Percentiles rank a stretch among this genome's conserved stretches.
Evolutionary conservation across 805 yeast genomes (phyloP).

Genomic region (Wickerhamiella azymoides): DNA sequence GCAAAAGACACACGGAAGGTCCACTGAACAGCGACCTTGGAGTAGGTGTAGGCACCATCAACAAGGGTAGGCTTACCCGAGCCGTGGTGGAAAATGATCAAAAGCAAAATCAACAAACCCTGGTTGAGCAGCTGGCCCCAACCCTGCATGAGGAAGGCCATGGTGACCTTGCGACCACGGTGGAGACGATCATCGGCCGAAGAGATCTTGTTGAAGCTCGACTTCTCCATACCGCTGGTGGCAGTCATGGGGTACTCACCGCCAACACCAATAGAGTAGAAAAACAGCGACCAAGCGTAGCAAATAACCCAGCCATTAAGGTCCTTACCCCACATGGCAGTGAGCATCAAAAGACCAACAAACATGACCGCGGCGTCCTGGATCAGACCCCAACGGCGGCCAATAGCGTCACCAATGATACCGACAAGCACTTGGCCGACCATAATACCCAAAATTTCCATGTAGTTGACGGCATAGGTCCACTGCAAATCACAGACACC

Average conservation of each 20-base stretch:
- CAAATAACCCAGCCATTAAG: constrained; percentile 45
- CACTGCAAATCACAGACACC: constrained; percentile 25
- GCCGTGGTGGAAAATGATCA: constrained; percentile 24
- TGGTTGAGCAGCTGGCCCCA: constrained; percentile 26
- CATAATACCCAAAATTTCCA: constrained; percentile 36
- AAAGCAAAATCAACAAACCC: constrained; percentile 19
- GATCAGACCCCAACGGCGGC: constrained; percentile 48
- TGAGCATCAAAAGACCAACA: constrained; percentile 42
- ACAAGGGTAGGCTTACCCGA: constrained; percentile 15
- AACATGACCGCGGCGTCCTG: constrained; percentile 45
- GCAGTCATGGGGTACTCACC: constrained; percentile 58
- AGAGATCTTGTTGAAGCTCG: constrained; percentile 25
- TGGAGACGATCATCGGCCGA: constrained; percentile 26
- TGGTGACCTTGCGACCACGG: constrained; percentile 28
- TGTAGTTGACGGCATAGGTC: constrained; percentile 25
- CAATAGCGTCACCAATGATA: constrained; percentile 41
- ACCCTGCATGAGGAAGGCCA: constrained; percentile 26
- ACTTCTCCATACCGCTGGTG: constrained; percentile 48
- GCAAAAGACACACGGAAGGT: constrained; percentile 28
- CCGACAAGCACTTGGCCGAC: constrained; percentile 50
- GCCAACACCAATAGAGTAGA: constrained; percentile 41
- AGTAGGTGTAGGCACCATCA: constrained; percentile 16
- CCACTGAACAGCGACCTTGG: constrained; percentile 27
- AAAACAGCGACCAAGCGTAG: constrained; percentile 35
- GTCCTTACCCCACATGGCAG: constrained; percentile 43